Evolutionary conservation across 768 basidiomycete genomes (phyloP).

Genomic region (Hygrophoropsis aurantiaca): DNA sequence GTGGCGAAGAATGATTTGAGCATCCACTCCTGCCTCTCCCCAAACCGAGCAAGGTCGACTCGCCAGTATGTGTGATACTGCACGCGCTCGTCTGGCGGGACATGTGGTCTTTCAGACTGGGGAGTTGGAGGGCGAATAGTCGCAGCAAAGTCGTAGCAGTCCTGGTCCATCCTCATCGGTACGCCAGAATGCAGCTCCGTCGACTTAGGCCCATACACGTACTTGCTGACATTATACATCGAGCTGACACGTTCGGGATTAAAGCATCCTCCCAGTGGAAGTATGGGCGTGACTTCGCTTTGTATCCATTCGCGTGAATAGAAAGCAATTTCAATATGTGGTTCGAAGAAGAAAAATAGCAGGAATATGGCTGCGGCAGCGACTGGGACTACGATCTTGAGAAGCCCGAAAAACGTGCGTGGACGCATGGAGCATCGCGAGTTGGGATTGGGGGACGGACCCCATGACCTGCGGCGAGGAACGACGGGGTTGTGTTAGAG

Average conservation of each 20-base stretch:
- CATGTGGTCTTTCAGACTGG: conserved; percentile 14
- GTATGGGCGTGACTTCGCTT: conserved; percentile 63
- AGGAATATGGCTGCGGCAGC: conserved; percentile 10
- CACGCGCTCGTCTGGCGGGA: conserved; percentile 43
- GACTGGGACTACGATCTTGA: conserved; percentile 46
- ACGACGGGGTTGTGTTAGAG: too few species aligned
- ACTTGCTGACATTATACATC: conserved; percentile 64
- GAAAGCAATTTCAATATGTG: conserved; percentile 83
- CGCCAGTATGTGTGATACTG: conserved; percentile 96
- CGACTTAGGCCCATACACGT: conserved; percentile 60
- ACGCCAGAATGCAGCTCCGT: conserved; percentile 82
- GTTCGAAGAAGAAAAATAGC: conserved; percentile 55
- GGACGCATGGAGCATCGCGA: conserved; percentile 28
- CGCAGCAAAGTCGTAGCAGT: conserved; percentile 92
- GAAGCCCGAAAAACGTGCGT: conserved; percentile 35
- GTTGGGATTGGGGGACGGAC: conserved; percentile 27
- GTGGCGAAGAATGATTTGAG: conserved; percentile 94
- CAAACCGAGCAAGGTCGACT: conserved; percentile 80
- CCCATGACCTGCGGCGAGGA: conserved; percentile 19
- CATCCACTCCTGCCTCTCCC: conserved; percentile 83
- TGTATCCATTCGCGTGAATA: conserved; percentile 77
- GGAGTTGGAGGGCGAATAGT: conserved; percentile 53
- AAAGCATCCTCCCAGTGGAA: conserved; percentile 76
- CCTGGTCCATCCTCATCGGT: conserved; percentile 73
- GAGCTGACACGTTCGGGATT: conserved; percentile 56